phyloP scores from a whole-genome alignment of 2,329 filamentous ascomycete genomes.

The Nemania sp. region DNA sequence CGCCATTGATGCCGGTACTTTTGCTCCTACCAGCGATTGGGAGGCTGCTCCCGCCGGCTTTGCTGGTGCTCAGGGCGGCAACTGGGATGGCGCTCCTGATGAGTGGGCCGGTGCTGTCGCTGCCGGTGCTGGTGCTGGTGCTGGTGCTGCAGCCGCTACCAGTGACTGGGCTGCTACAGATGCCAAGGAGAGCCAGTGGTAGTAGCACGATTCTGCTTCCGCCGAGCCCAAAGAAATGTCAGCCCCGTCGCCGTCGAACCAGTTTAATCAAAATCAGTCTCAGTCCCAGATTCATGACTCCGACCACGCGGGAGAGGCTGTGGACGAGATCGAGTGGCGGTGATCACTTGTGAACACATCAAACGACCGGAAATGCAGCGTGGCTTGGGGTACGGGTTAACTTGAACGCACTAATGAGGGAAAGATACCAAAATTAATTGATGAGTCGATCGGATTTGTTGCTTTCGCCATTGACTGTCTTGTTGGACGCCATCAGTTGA shows the following conservation, averaged over 20 bases:
- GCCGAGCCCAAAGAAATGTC: background rate
- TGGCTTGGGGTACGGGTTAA: slow-evolving; percentile 52
- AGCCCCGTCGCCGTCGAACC: too few relatives aligned
- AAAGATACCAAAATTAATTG: slow-evolving; percentile 84
- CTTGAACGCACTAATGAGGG: slow-evolving; percentile 93
- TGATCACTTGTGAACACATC: slow-evolving; percentile 21
- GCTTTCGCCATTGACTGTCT: slow-evolving; percentile 32
- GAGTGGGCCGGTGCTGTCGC: slow-evolving; percentile 66
- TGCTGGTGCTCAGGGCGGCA: slow-evolving; percentile 54
- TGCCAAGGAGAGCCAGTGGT: slow-evolving; percentile 47
- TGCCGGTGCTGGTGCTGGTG: slow-evolving; percentile 58
- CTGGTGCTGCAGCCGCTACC: slow-evolving; percentile 65
- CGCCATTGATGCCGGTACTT: slow-evolving; percentile 74
- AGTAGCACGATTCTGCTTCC: slow-evolving; percentile 22
- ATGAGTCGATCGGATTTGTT: slow-evolving; percentile 32
- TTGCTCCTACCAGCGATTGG: slow-evolving; percentile 75
- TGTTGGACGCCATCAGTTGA: slow-evolving; percentile 35
- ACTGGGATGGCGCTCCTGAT: slow-evolving; percentile 60
- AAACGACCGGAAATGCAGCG: slow-evolving; percentile 29
- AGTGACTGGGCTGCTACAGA: slow-evolving; percentile 70
- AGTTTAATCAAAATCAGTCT: too few relatives aligned
- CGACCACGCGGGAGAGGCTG: too few relatives aligned
- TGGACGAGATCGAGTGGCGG: slow-evolving; percentile 21
- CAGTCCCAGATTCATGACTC: too few relatives aligned
- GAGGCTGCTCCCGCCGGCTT: slow-evolving; percentile 77